Percentiles rank a stretch among this genome's conserved stretches.
Evolutionary conservation across 306 rosid species (phyloP).

Genomic region (Rosa lucieae): DNA sequence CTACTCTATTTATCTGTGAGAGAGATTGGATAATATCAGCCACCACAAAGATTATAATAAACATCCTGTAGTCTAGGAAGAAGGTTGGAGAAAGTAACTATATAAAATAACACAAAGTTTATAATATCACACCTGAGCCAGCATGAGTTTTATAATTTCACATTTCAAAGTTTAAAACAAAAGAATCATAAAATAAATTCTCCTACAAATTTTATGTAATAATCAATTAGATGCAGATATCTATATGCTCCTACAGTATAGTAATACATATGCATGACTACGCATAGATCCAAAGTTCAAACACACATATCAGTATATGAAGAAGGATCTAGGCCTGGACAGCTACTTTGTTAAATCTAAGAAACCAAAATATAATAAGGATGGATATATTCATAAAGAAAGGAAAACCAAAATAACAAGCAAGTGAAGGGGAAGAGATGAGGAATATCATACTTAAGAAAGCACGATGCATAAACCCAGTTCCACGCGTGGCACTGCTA

Average conservation of each 20-base stretch:
- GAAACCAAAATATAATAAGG: neutral
- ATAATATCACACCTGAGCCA: neutral
- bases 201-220: neutral
- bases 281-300: neutral
- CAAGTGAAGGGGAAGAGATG: neutral
- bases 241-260: neutral
- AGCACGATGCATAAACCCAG: slow-evolving; percentile 99
- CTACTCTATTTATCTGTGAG: too few relatives aligned
- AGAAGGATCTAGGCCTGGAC: neutral
- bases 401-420: neutral
- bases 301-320: neutral
- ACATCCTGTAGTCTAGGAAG: too few relatives aligned
- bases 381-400: neutral
- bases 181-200: neutral
- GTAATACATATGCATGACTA: neutral
- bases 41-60: too few relatives aligned
- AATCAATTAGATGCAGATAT: neutral
- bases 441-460: slow-evolving; percentile 61
- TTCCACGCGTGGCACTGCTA: slow-evolving; percentile 98
- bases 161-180: neutral
- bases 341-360: neutral
- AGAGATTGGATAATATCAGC: too few relatives aligned
- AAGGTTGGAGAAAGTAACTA: too few relatives aligned
- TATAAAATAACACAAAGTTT: too few relatives aligned
- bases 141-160: neutral